Percentiles rank a stretch among this genome's conserved stretches.
phyloP scores from a whole-genome alignment of 2,329 filamentous ascomycete species.

The Lasiodiplodia hormozganensis region DNA sequence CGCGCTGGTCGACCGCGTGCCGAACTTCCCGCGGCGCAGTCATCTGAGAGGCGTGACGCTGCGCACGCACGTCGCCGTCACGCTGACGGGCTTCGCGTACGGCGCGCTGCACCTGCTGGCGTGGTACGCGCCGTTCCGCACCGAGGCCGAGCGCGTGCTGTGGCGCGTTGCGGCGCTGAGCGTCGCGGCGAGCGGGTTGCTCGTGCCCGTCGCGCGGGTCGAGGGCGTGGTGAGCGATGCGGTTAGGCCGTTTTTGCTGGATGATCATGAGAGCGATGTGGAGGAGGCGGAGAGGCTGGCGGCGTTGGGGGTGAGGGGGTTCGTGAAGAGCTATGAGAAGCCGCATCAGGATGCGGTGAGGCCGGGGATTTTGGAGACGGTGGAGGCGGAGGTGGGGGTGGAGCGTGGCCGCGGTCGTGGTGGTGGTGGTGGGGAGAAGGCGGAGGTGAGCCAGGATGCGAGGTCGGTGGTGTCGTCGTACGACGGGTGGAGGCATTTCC shows the following conservation, averaged over 20 bases:
- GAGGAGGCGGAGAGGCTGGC: conserved; percentile 4
- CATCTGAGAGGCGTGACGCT: neutral
- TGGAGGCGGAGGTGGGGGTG: neutral
- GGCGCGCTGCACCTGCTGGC: conserved; percentile 35
- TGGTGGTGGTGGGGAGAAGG: neutral
- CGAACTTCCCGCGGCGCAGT: conserved; percentile 8
- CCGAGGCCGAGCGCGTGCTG: conserved; percentile 21
- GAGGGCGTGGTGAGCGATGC: neutral
- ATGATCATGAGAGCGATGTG: neutral
- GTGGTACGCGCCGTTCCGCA: conserved; percentile 37
- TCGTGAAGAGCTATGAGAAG: neutral
- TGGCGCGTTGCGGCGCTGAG: conserved; percentile 29
- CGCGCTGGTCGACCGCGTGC: conserved; percentile 4
- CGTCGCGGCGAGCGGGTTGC: conserved; percentile 29
- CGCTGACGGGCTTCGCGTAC: conserved; percentile 30
- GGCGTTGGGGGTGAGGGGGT: neutral
- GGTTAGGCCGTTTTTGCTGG: conserved; percentile 35
- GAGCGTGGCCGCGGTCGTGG: neutral
- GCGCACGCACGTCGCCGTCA: conserved; percentile 20
- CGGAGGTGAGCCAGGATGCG: neutral
- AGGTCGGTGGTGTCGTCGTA: neutral
- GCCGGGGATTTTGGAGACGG: neutral
- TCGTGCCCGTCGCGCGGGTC: conserved; percentile 12
- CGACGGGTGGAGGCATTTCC: conserved; percentile 6
- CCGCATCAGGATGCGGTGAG: neutral